Conservation (phyloP, 2,329 filamentous ascomycete genomes). For the Bipolaris sorokiniana region DNA sequence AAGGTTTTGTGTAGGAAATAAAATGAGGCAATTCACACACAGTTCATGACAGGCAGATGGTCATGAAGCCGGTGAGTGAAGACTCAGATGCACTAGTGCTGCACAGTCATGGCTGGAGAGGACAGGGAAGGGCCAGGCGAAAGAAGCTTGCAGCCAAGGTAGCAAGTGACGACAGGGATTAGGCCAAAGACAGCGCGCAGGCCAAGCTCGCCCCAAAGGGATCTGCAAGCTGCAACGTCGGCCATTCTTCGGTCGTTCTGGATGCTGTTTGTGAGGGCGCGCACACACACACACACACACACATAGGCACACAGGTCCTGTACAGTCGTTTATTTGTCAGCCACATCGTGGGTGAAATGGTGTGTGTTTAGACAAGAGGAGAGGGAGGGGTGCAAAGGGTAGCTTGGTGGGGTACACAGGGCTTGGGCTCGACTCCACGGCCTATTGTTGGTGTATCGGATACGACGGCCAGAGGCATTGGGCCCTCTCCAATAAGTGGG, state of each 20-base stretch:
- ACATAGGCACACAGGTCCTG: constrained; percentile 9
- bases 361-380: neutral
- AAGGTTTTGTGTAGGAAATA: constrained; percentile 7
- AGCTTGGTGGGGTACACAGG: constrained; percentile 1
- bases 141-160: constrained; percentile 18
- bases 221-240: constrained; percentile 32
- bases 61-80: constrained; percentile 5
- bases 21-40: constrained; percentile 14
- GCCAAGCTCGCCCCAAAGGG: constrained; percentile 24
- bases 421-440: constrained; percentile 5
- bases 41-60: constrained; percentile 5
- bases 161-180: constrained; percentile 18
- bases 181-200: constrained; percentile 10
- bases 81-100: constrained; percentile 19
- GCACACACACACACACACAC: constrained; percentile 1
- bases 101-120: constrained; percentile 13
- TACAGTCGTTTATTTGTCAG: constrained; percentile 24
- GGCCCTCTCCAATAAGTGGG: constrained; percentile 14
- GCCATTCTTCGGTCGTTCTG: constrained; percentile 41
- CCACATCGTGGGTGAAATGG: constrained; percentile 17
- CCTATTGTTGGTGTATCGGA: constrained; percentile 6
- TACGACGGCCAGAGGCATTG: constrained; percentile 7
- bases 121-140: constrained; percentile 24
- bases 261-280: constrained; percentile 12
- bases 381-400: neutral